A percentile compares a stretch with the other conserved stretches of the same genome.
Conservation (phyloP, 768 basidiomycete species). For the Mycena haematopus region DNA sequence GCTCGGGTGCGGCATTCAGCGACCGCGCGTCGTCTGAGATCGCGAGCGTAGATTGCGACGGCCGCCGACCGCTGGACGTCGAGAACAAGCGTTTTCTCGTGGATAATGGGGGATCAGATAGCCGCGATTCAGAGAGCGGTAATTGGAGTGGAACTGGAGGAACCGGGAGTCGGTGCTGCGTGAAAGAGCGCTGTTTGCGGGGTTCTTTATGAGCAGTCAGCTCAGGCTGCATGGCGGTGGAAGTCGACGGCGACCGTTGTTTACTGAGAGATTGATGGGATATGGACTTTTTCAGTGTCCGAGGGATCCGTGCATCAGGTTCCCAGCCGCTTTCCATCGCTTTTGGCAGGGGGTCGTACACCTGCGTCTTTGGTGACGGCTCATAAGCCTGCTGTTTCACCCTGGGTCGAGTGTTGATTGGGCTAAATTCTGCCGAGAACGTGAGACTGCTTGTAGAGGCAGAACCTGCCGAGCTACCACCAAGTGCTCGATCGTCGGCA, state of each 20-base stretch:
- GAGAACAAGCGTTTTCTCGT: constrained; percentile 70
- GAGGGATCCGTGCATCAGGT: constrained; percentile 33
- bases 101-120: constrained; percentile 34
- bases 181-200: constrained; percentile 69
- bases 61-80: constrained; percentile 56
- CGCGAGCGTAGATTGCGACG: constrained; percentile 46
- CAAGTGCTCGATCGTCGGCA: constrained; percentile 13
- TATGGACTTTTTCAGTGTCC: constrained; percentile 56
- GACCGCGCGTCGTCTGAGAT: constrained; percentile 63
- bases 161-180: constrained; percentile 61
- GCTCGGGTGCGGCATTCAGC: constrained; percentile 29
- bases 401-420: constrained; percentile 16
- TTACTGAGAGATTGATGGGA: constrained; percentile 63
- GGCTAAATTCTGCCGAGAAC: constrained; percentile 40
- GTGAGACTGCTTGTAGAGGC: constrained; percentile 48
- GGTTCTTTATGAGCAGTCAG: constrained; percentile 40
- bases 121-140: constrained; percentile 41
- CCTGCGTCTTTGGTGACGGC: constrained; percentile 6
- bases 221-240: constrained; percentile 36
- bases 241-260: constrained; percentile 39
- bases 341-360: constrained; percentile 11
- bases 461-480: constrained; percentile 22
- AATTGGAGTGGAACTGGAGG: constrained; percentile 53
- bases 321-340: constrained; percentile 24
- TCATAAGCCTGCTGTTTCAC: constrained; percentile 9